Evolutionary conservation across 1,284 basidiomycete species (phyloP), one percentile per base, ranked within the genome.

Genomic region (Athelia sp.): DNA sequence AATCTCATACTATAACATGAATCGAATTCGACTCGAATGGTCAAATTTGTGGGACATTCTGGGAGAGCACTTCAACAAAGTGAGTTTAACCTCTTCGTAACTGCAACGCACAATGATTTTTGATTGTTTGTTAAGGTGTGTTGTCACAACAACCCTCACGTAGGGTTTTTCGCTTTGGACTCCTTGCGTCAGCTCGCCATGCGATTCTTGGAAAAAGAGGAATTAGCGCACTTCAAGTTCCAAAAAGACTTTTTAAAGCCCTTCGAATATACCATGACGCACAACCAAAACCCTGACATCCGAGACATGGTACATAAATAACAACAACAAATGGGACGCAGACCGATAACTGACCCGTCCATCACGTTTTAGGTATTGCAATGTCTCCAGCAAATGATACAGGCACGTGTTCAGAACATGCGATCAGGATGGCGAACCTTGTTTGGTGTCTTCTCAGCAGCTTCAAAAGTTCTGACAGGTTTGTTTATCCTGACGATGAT

Each of bases 1-100:
- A 66, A 99, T 99, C 56, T 97, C 94, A 19, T 99, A 99, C 71
- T 99, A 99, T 74, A 99, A 99, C 71, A 99, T 99, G 97, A 87
- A 79, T 53, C 89, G 97, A 52, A 99, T 99, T 64, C 91, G 97
- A 67, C 74, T 99, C 51, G 97, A 99, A 66, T 99, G 97, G 97
- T 95, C 93, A 3, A 90, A 93, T 68, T 80, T 99, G 55, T 99
- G 98, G 98, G 84, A 90, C 53, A 99, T 99, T 51, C 75, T 99
- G 17, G 97, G 97, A 44, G 95, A 98, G 66, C 97, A 99, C 70
- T 99, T 99, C 71, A 99, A 99, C 66, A 91, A 98, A 71, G 93
- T 92, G 58, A 54, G 74, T 60, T 17, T 18, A 48, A 50, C 31
- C 26, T n/a, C 21, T 19, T 45, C 17, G 19, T 32, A 18, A 40